Conservation (phyloP, 108 stramenopile genomes). For the Conticribra guillardii region DNA sequence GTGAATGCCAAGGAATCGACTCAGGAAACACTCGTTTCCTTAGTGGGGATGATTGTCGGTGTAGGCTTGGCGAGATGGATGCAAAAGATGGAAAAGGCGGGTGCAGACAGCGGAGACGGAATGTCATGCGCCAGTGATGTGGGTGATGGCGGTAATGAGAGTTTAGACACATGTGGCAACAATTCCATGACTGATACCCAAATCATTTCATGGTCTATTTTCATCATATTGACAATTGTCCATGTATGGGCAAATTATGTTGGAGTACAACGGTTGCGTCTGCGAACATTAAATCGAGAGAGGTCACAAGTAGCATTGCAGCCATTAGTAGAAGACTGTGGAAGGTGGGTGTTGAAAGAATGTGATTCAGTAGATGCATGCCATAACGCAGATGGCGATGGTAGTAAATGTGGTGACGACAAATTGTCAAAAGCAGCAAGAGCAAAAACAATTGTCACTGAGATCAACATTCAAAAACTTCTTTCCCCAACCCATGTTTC, state of each 20-base stretch:
- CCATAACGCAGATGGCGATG: background rate
- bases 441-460: background rate
- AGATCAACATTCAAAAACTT: constrained; percentile 10
- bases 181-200: constrained; percentile 21
- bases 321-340: constrained; percentile 31
- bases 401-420: background rate
- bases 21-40: constrained; percentile 94
- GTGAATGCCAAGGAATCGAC: constrained; percentile 94
- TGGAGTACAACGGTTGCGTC: constrained; percentile 75
- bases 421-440: background rate
- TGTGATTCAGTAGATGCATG: no score
- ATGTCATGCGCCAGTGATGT: background rate
- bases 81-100: constrained; percentile 31
- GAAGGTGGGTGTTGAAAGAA: constrained; percentile 10
- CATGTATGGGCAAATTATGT: constrained; percentile 95
- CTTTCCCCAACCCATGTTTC: constrained; percentile 34
- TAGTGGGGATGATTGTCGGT: constrained; percentile 90
- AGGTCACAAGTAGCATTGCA: constrained; percentile 30
- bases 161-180: background rate
- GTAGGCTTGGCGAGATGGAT: constrained; percentile 59
- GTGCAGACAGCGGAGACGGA: background rate
- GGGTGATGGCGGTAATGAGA: background rate
- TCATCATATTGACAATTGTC: constrained; percentile 75
- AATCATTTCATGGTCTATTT: constrained; percentile 76
- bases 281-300: constrained; percentile 83